Evolutionary conservation across 768 basidiomycete species (phyloP).

Genomic region (Lentinula lateritia): DNA sequence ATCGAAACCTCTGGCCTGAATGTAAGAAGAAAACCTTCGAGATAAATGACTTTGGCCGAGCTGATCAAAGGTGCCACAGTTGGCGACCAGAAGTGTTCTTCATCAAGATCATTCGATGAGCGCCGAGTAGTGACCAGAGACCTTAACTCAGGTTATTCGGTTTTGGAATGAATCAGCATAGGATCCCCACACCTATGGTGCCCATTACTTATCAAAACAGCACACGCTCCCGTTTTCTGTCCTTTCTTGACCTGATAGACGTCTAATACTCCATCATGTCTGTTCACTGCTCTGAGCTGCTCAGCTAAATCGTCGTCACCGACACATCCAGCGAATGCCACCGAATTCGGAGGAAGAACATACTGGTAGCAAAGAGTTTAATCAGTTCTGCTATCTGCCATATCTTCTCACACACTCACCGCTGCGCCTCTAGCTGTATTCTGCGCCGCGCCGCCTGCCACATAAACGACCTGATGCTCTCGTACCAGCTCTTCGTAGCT

Average conservation of each 20-base stretch:
- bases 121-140: conserved; percentile 69
- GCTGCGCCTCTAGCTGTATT: conserved; percentile 76
- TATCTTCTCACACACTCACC: conserved; percentile 43
- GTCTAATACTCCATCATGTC: conserved; percentile 60
- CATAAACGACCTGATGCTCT: conserved; percentile 56
- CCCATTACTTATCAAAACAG: conserved; percentile 61
- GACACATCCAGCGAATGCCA: conserved; percentile 70
- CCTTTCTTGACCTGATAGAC: conserved; percentile 63
- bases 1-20: conserved; percentile 58
- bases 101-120: conserved; percentile 63
- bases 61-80: conserved; percentile 50
- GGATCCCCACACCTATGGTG: conserved; percentile 48
- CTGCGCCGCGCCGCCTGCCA: conserved; percentile 75
- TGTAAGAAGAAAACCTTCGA: conserved; percentile 77
- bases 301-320: conserved; percentile 64
- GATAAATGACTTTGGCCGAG: conserved; percentile 59
- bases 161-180: not conserved
- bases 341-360: conserved; percentile 58
- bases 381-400: not conserved
- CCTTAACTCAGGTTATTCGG: conserved; percentile 22
- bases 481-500: conserved; percentile 69
- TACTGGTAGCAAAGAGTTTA: conserved; percentile 39
- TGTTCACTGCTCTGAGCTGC: conserved; percentile 61
- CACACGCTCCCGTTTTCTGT: conserved; percentile 70
- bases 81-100: conserved; percentile 51